These are phyloP conservation scores for Myriosclerotinia curreyana DNA, from an alignment of 2,329 filamentous ascomycete genomes.

Conservation along the genomic window DNA sequence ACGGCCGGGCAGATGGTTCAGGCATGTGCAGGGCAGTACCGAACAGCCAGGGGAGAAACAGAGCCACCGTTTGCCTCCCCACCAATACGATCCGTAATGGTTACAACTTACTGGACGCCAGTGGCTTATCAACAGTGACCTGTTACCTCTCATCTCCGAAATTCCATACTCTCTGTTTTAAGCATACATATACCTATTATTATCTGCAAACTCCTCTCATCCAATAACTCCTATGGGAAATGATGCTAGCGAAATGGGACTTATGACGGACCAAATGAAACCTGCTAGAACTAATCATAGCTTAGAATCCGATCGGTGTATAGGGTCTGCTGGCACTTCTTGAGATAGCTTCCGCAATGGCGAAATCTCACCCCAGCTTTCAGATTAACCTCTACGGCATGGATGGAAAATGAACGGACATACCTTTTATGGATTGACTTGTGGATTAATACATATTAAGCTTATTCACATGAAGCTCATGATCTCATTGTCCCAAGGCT, in stretches of 20 bases:
- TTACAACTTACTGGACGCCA: slow-evolving; percentile 31
- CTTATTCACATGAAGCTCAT: slow-evolving; percentile 19
- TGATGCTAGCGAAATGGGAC: slow-evolving; percentile 2
- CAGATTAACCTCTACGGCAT: slow-evolving; percentile 16
- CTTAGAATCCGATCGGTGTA: slow-evolving; percentile 2
- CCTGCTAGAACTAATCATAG: slow-evolving; percentile 8
- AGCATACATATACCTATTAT: slow-evolving; percentile 10
- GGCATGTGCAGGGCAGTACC: slow-evolving; percentile 19
- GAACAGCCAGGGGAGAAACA: slow-evolving; percentile 7
- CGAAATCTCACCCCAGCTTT: slow-evolving; percentile 20
- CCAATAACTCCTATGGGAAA: slow-evolving; percentile 5
- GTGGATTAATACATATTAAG: slow-evolving; percentile 16
- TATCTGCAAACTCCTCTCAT: slow-evolving; percentile 5
- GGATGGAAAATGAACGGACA: slow-evolving; percentile 4
- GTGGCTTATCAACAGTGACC: slow-evolving; percentile 27
- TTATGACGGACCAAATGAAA: slow-evolving; percentile 3
- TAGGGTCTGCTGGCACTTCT: slow-evolving; percentile 20
- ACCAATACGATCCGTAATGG: slow-evolving; percentile 23
- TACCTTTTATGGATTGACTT: slow-evolving; percentile 9
- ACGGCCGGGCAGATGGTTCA: slow-evolving; percentile 1
- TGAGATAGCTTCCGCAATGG: slow-evolving; percentile 22
- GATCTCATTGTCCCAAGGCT: slow-evolving; percentile 9
- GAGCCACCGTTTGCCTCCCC: slow-evolving; percentile 24
- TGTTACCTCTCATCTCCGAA: slow-evolving; percentile 34
- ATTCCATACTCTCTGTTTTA: slow-evolving; percentile 25